These are phyloP conservation scores for Flammula alnicola DNA, from an alignment of 1,284 basidiomycete species.

Conservation along the genomic window DNA sequence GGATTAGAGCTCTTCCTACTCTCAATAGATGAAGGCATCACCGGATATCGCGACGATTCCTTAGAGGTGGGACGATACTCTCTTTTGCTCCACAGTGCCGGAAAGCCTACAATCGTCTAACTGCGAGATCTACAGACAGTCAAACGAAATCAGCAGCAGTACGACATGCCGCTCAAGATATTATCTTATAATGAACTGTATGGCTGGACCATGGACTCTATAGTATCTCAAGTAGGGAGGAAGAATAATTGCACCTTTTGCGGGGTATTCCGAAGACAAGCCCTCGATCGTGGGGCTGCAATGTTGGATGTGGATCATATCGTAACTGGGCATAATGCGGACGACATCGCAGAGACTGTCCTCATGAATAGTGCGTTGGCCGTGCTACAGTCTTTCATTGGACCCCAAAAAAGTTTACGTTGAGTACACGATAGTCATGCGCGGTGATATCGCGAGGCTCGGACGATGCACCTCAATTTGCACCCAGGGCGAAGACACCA, in stretches of 20 bases:
- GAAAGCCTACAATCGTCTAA: constrained; percentile 6
- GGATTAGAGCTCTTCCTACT: constrained; percentile 91
- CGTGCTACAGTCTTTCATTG: constrained; percentile 10
- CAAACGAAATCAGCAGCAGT: constrained; percentile 96
- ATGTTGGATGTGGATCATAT: constrained; percentile 94
- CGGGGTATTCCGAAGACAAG: constrained; percentile 96
- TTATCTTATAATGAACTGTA: constrained; percentile 96
- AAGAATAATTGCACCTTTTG: constrained; percentile 99
- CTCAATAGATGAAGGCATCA: constrained; percentile 99
- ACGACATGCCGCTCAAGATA: constrained; percentile 94
- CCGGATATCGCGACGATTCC: constrained; percentile 97
- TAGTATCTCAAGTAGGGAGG: constrained; percentile 92
- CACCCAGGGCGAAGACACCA: constrained; percentile 92
- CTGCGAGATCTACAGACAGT: constrained; percentile 71
- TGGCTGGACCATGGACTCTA: constrained; percentile 99
- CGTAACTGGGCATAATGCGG: constrained; percentile 98
- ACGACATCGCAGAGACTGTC: constrained; percentile 98
- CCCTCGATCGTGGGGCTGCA: constrained; percentile 92
- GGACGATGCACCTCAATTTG: constrained; percentile 95
- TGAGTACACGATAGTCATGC: constrained; percentile 71
- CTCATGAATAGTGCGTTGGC: constrained; percentile 92
- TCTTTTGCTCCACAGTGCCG: background rate
- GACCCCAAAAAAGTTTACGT: constrained; percentile 19
- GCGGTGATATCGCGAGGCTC: constrained; percentile 94
- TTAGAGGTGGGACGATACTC: constrained; percentile 69